phyloP scores from a whole-genome alignment of 345 rosid genomes.

The Jatropha curcas region DNA sequence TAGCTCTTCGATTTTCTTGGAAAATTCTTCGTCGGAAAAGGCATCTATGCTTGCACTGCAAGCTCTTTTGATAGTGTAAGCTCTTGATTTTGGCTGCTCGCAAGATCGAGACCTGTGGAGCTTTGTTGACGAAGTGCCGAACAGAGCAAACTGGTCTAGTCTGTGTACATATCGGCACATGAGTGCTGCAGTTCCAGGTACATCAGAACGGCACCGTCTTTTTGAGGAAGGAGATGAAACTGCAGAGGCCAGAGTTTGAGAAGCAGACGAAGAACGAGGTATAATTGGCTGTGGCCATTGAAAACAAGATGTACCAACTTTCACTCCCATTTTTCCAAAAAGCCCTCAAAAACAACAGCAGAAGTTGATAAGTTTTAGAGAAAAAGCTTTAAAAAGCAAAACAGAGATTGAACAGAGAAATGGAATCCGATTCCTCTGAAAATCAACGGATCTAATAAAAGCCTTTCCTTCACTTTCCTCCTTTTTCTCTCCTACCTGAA shows the following conservation, averaged over 20 bases:
- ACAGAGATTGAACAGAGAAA: not conserved
- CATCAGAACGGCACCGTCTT: conserved; percentile 39
- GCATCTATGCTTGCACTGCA: conserved; percentile 61
- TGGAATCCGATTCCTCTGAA: not conserved
- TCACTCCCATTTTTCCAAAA: conserved; percentile 54
- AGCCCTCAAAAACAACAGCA: not conserved
- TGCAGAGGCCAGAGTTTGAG: conserved; percentile 60
- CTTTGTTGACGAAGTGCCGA: conserved; percentile 39
- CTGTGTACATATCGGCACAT: conserved; percentile 38
- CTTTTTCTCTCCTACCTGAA: not conserved
- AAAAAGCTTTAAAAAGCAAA: not conserved
- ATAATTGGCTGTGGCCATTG: conserved; percentile 61
- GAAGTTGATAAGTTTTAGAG: not conserved
- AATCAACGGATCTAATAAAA: conserved; percentile 7
- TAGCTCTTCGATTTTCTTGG: conserved; percentile 55
- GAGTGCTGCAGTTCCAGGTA: conserved; percentile 21
- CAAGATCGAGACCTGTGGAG: conserved; percentile 49
- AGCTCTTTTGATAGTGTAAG: conserved; percentile 38
- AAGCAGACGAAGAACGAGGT: conserved; percentile 55
- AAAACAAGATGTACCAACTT: conserved; percentile 52
- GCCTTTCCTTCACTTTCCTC: not conserved
- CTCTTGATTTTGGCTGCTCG: conserved; percentile 36
- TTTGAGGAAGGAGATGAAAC: conserved; percentile 54
- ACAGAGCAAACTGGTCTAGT: conserved; percentile 47
- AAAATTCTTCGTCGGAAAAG: conserved; percentile 75